Evolutionary conservation across 768 basidiomycete species (phyloP), one percentile per base, ranked within the genome.

Genomic region (Boletus tylopilopsis): DNA sequence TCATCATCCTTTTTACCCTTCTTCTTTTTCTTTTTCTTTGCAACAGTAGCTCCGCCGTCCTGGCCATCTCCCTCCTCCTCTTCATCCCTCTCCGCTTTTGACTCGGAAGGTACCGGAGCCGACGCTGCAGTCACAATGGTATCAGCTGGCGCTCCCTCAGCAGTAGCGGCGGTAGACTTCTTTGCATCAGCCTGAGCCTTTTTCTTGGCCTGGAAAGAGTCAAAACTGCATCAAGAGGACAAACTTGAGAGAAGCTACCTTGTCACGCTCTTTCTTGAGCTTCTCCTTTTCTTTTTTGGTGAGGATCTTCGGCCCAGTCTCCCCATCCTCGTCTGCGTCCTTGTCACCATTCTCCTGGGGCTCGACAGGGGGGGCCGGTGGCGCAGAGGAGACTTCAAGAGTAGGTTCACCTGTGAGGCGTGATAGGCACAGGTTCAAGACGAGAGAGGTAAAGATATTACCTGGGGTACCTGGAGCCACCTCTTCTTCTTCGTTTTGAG

Each of bases 241-340:
- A 45, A 35, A 6, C 10, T 46, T n/a, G 33, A 35, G 34, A 34
- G 19, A 50, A 34, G 61, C 41, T 30, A 86, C 93, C 86, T 96
- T 96, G 74, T 96, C 94, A 44, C 84, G 82, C 71, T 97, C 94
- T 73, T 97, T 98, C 81, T 98, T 97, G 53, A 95, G 74, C 66
- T 85, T 85, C 67, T 97, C 94, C 72, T 97, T 97, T 76, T 98
- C 91, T 67, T 95, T 96, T 74, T 97, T 97, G 16, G 87, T 85
- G 30, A 96, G 69, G 27, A 95, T 64, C 69, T 86, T 84, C 4
- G 74, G 73, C 13, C 80, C 89, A 42, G 69, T 70, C 43, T 77
- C 83, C 25, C 78, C 74, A 5, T 56, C 77, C 1, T 64, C 83
- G 7, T 76, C 81, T 21, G 72, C 78, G 19, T 74, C 77, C 12